Base-by-base conservation (phyloP, 139 green algal genomes). In the Chlamydomonas urium region DNA sequence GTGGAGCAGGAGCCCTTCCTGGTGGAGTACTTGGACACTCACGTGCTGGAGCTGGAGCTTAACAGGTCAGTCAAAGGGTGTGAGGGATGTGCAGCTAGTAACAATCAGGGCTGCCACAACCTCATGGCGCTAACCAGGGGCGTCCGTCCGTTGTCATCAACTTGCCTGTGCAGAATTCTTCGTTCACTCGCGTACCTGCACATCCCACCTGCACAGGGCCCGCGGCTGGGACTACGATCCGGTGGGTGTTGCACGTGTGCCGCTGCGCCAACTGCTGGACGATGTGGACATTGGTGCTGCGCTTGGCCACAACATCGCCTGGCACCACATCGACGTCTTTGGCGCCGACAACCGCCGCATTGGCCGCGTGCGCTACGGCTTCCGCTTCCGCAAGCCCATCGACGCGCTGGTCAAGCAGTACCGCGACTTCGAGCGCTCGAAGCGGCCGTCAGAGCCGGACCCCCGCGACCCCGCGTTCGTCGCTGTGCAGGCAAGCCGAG, bases 21-120 rank as follows among this genome's bases (percentile, higher is more conserved):
- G 69, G 14, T 83, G 24, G 79, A 89, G 53, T 86, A 89, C 78
- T 60, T 89, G 47, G 76, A 78, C 59, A 80, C 73, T 14, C 78
- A 87, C 58, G 66, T 80, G 31, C 31, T 88, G 65, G 69, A 66
- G 59, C 65, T 88, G 53, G 79, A 85, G 72, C 71, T 85, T 38
- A 81, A 76, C 75, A 72, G 65, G 65, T 74, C 35, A 1, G 66
- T n/a, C n/a, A n/a, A n/a, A n/a, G n/a, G n/a, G n/a, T n/a, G n/a
- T n/a, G n/a, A n/a, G n/a, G n/a, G n/a, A n/a, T n/a, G n/a, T n/a
- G n/a, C n/a, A n/a, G n/a, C n/a, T n/a, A n/a, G n/a, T n/a, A n/a
- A n/a, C n/a, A n/a, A n/a, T n/a, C n/a, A n/a, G n/a, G n/a, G n/a
- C n/a, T n/a, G n/a, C n/a, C n/a, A n/a, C n/a, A n/a, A n/a, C n/a